Evolutionary conservation across 129 eudicot genomes (phyloP), one percentile per base, ranked within the genome.

Genomic region (Mikania micrantha): DNA sequence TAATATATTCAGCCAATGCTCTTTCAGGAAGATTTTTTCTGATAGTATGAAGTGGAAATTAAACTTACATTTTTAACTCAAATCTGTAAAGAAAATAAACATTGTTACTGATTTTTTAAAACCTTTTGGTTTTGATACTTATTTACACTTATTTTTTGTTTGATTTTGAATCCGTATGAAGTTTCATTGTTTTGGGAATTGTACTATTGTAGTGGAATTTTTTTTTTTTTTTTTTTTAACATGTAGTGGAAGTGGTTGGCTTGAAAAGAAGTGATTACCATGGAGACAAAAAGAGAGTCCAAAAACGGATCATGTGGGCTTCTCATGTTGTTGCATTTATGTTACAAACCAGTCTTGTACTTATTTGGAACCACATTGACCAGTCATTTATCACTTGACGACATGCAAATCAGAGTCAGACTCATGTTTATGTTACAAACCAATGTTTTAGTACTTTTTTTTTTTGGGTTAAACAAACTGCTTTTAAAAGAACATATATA

Each of bases 271-370:
- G 57, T 27, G 70, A 65, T 16, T 24, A 44, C 21, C 25, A 27
- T n/a, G 57, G 57, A 42, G 70, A 66, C 71, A 66, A 47, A 47
- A 66, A 28, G 53, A 66, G 56, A 66, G 40, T 17, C 58, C 57
- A 65, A 65, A 64, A 65, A 27, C 15, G 38, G 27, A 65, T 15
- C 70, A 65, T 65, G 70, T 65, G 70, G 70, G 70, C 54, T 65
- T 44, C 70, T 65, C 38, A n/a, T 65, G 40, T 20, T 10, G 24
- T 66, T 41, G 60, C 60, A 53, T 53, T 53, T 53, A 24, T 53
- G 7, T 24, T 53, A 24, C 60, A 53, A 53, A 11, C 32, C 60
- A 11, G 13, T 11, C 16, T 53, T 56, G 62, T 56, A 56, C 38
- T 56, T 13, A 56, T 56, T 56, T 56, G 62, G 36, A 56, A 15